These are phyloP conservation scores for Solanum infundibuliforme DNA, from an alignment of 257 asterid species.

Conservation along the genomic window DNA sequence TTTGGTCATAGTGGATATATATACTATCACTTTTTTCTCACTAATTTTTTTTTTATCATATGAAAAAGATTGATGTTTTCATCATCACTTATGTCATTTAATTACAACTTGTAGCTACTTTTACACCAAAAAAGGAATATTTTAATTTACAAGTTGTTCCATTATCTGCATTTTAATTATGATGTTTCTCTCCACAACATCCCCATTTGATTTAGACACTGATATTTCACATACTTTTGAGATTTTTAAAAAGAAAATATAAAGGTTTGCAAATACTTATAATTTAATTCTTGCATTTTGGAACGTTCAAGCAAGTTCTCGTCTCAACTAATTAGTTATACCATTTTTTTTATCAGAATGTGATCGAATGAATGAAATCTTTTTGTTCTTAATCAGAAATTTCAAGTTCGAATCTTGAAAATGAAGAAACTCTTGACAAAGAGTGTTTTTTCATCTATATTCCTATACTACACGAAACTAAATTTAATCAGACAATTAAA, in stretches of 20 bases:
- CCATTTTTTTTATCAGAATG: too few relatives aligned
- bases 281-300: neutral
- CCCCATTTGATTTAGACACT: neutral
- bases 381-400: too few relatives aligned
- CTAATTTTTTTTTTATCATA: neutral
- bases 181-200: neutral
- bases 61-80: neutral
- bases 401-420: too few relatives aligned
- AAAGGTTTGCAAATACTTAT: neutral
- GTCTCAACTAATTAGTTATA: neutral
- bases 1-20: neutral
- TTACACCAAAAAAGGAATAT: neutral
- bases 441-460: too few relatives aligned
- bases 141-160: neutral
- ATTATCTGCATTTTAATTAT: neutral
- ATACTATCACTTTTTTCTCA: neutral
- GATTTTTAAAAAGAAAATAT: neutral
- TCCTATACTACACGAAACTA: fast-evolving
- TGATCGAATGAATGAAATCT: too few relatives aligned
- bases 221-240: neutral
- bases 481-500: neutral
- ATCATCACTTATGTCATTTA: neutral
- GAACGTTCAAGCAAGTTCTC: neutral
- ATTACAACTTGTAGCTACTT: neutral
- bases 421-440: too few relatives aligned